phyloP scores from a whole-genome alignment of 495 filamentous ascomycete genomes.

The Parathielavia hyrcaniae region DNA sequence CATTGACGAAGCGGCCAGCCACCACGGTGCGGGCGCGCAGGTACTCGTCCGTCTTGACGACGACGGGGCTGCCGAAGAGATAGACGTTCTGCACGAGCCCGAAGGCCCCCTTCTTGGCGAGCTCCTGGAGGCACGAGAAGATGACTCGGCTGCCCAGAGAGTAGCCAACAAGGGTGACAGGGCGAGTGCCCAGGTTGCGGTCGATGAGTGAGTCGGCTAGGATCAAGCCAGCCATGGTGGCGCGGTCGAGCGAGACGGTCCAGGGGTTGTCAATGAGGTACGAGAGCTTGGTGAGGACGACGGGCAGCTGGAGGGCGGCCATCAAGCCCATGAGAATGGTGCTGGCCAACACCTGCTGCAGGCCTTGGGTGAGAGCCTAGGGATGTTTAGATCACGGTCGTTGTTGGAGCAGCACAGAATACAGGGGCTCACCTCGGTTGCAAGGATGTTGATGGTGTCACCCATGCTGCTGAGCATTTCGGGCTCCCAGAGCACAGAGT shows the following conservation, averaged over 20 bases:
- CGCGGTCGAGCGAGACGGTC: slow-evolving; percentile 88
- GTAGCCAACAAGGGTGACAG: slow-evolving; percentile 93
- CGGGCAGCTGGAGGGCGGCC: slow-evolving; percentile 86
- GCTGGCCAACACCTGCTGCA: slow-evolving; percentile 90
- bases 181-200: slow-evolving; percentile 82
- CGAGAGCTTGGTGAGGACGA: slow-evolving; percentile 87
- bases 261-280: slow-evolving; percentile 99
- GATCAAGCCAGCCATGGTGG: slow-evolving; percentile 82
- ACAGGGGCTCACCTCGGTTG: slow-evolving; percentile 72
- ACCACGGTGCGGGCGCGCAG: slow-evolving; percentile 73
- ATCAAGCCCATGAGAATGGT: slow-evolving; percentile 85
- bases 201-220: slow-evolving; percentile 92
- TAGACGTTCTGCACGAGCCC: slow-evolving; percentile 94
- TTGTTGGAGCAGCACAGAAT: background rate
- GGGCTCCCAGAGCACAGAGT: slow-evolving; percentile 96
- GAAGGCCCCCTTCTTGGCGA: slow-evolving; percentile 78
- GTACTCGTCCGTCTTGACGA: slow-evolving; percentile 90
- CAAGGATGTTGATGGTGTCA: slow-evolving; percentile 95
- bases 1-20: slow-evolving; percentile 86
- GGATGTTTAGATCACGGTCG: slow-evolving; percentile 9
- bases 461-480: slow-evolving; percentile 97
- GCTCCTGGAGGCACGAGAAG: slow-evolving; percentile 82
- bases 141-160: slow-evolving; percentile 90
- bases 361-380: slow-evolving; percentile 86
- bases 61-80: slow-evolving; percentile 85